Conservation (phyloP, 768 basidiomycete species). For the Phylloporus sp. region DNA sequence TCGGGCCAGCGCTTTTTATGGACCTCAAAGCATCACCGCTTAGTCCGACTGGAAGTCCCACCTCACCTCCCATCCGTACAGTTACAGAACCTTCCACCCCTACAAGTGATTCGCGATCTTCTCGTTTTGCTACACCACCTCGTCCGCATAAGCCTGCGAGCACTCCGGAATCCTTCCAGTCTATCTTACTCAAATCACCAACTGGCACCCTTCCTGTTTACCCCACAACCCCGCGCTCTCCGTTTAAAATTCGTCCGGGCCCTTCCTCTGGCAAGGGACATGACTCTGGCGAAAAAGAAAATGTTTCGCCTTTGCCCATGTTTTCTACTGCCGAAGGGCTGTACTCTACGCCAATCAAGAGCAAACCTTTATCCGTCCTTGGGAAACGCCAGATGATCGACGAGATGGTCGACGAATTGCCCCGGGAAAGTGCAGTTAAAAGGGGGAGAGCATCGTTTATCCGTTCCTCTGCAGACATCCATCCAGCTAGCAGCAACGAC, state of each 20-base stretch:
- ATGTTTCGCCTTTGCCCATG: conserved; percentile 39
- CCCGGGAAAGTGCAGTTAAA: conserved; percentile 23
- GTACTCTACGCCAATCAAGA: conserved; percentile 31
- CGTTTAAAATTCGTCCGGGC: conserved; percentile 11
- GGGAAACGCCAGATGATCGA: conserved; percentile 44
- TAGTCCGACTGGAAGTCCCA: conserved; percentile 2
- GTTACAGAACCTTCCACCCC: conserved; percentile 28
- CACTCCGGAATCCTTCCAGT: conserved; percentile 30
- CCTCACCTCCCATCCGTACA: not conserved
- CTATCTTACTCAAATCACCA: conserved; percentile 26
- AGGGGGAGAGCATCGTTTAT: conserved; percentile 29
- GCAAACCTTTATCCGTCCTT: conserved; percentile 22
- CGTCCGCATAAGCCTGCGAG: conserved; percentile 34
- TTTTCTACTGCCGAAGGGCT: conserved; percentile 45
- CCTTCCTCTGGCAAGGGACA: conserved; percentile 38
- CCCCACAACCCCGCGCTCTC: conserved; percentile 28
- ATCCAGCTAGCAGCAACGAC: conserved; percentile 20
- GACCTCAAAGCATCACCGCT: conserved; percentile 2
- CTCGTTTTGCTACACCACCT: conserved; percentile 29
- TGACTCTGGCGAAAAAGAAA: conserved; percentile 53
- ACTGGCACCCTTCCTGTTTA: conserved; percentile 24
- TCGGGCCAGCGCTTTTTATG: conserved; percentile 27
- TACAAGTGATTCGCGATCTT: conserved; percentile 11
- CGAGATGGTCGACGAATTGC: conserved; percentile 34
- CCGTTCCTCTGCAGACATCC: conserved; percentile 29